These are phyloP conservation scores for Magnaporthales sp. DNA, from an alignment of 2,329 filamentous ascomycete genomes.

Conservation along the genomic window DNA sequence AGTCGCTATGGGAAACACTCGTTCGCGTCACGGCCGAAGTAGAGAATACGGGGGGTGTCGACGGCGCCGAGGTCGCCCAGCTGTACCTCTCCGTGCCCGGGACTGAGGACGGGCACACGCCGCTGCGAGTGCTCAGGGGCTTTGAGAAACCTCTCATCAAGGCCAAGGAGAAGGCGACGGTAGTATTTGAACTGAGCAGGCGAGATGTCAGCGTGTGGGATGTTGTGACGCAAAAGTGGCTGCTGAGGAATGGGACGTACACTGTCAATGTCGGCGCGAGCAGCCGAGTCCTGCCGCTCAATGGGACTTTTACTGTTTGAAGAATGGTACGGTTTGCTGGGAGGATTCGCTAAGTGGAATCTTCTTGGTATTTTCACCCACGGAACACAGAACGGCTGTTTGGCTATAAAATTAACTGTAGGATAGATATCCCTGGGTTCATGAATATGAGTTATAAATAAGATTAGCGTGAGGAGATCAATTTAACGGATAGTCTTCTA, in stretches of 20 bases:
- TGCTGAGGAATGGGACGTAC: slow-evolving; percentile 32
- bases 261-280: slow-evolving; percentile 32
- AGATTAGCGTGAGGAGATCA: background rate
- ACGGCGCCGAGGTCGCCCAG: slow-evolving; percentile 34
- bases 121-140: slow-evolving; percentile 52
- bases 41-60: slow-evolving; percentile 28
- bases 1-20: slow-evolving; percentile 37
- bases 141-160: slow-evolving; percentile 52
- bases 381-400: background rate
- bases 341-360: background rate
- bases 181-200: slow-evolving; percentile 46
- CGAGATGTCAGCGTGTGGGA: slow-evolving; percentile 63
- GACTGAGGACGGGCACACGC: slow-evolving; percentile 17
- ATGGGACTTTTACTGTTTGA: slow-evolving; percentile 23
- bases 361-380: background rate
- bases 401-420: background rate
- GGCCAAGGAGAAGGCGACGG: slow-evolving; percentile 28
- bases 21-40: slow-evolving; percentile 28
- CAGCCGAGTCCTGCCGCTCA: slow-evolving; percentile 30
- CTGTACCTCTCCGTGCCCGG: slow-evolving; percentile 35
- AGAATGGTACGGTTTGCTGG: background rate
- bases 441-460: background rate
- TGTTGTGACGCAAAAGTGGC: slow-evolving; percentile 51
- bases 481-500: background rate
- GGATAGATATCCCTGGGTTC: too few relatives aligned